phyloP scores from a whole-genome alignment of 345 rosid genomes.

The Eucalyptus urophylla region DNA sequence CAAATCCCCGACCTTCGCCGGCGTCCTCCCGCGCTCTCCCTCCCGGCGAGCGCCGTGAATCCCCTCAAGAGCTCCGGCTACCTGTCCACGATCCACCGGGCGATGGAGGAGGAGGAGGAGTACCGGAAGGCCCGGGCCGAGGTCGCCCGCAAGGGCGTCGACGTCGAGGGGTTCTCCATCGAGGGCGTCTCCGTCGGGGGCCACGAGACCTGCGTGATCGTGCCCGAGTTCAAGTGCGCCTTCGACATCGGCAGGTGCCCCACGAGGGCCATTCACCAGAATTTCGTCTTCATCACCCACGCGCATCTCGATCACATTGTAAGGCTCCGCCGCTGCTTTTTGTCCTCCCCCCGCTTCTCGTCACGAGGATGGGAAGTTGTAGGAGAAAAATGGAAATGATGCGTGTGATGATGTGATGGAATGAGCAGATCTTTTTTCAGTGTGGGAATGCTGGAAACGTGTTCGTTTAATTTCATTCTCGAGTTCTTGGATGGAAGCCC shows the following conservation, averaged over 20 bases:
- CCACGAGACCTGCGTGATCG: slow-evolving; percentile 75
- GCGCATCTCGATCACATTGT: slow-evolving; percentile 97
- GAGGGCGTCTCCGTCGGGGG: slow-evolving; percentile 88
- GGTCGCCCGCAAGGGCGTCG: slow-evolving; percentile 52
- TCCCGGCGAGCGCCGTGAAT: slow-evolving; percentile 14
- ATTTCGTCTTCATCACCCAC: slow-evolving; percentile 83
- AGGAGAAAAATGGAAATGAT: not conserved
- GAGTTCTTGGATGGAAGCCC: not conserved
- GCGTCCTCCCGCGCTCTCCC: not conserved
- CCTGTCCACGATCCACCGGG: slow-evolving; percentile 58
- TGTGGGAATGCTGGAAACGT: not conserved
- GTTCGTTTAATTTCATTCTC: not conserved
- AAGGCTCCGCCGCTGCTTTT: not conserved
- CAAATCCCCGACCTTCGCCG: not conserved
- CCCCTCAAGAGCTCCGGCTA: slow-evolving; percentile 26
- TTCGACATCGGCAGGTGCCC: slow-evolving; percentile 95
- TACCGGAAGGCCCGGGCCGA: slow-evolving; percentile 82
- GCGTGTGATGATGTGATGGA: not conserved
- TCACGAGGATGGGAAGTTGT: not conserved
- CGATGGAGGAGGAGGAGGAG: slow-evolving; percentile 80
- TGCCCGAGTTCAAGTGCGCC: slow-evolving; percentile 88
- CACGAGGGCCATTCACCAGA: slow-evolving; percentile 81
- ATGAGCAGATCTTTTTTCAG: not conserved
- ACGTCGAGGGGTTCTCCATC: slow-evolving; percentile 67
- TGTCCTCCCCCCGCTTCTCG: not conserved